Conservation (phyloP, 768 basidiomycete genomes). For the Gloeopeniophorella convolvens region DNA sequence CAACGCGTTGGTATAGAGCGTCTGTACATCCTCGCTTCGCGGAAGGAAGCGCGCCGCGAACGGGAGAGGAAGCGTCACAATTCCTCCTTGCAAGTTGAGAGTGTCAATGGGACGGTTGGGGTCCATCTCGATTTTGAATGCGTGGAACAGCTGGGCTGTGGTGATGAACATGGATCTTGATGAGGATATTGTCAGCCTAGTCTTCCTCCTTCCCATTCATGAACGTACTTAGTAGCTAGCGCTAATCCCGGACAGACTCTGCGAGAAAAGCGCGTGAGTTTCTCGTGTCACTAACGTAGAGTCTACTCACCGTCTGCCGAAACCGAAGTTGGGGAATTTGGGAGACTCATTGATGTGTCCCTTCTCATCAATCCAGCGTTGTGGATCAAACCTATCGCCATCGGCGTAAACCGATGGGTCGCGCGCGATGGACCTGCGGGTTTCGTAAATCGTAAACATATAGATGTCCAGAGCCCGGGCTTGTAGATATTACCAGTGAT, state of each 20-base stretch:
- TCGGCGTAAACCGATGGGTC: constrained; percentile 31
- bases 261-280: too few relatives aligned
- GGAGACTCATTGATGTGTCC: constrained; percentile 26
- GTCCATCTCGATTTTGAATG: constrained; percentile 51
- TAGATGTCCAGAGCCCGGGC: too few relatives aligned
- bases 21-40: too few relatives aligned
- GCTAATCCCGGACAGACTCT: neutral
- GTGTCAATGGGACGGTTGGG: constrained; percentile 51
- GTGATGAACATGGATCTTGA: constrained; percentile 52
- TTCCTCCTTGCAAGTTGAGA: constrained; percentile 54
- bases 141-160: constrained; percentile 57
- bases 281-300: too few relatives aligned
- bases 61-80: constrained; percentile 56
- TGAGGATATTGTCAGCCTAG: too few relatives aligned
- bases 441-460: too few relatives aligned
- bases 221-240: neutral
- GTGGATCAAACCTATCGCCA: constrained; percentile 28
- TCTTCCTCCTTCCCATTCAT: neutral
- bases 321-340: constrained; percentile 31
- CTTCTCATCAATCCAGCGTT: constrained; percentile 29
- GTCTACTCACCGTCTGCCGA: constrained; percentile 29
- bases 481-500: constrained; percentile 38
- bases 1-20: too few relatives aligned
- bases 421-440: constrained; percentile 28
- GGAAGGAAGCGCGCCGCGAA: constrained; percentile 57